phyloP scores from a whole-genome alignment of 345 rosid species.

The Sisymbrium irio region DNA sequence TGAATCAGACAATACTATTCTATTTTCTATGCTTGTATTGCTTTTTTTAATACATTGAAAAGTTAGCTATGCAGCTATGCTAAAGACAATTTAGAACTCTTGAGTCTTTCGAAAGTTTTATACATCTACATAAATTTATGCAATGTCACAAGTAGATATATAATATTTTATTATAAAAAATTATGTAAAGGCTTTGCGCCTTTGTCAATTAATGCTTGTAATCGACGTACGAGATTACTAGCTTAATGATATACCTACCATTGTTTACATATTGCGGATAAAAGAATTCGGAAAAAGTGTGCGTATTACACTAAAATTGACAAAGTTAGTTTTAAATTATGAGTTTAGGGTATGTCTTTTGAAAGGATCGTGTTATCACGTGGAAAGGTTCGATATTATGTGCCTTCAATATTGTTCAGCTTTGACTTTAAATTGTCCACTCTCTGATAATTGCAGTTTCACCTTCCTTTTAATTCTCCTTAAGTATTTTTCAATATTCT shows the following conservation, averaged over 20 bases:
- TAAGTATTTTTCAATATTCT: background rate
- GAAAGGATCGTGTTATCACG: slow-evolving; percentile 27
- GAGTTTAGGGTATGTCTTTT: slow-evolving; percentile 1
- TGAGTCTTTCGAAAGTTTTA: too few species aligned
- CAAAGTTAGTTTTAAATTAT: background rate
- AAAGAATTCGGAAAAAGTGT: background rate
- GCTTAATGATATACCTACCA: background rate
- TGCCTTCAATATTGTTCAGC: background rate
- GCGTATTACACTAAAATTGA: background rate
- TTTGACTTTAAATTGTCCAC: slow-evolving; percentile 27
- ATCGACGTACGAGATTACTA: background rate
- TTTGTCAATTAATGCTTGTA: background rate
- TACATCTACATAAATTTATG: background rate
- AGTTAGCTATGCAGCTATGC: too few species aligned
- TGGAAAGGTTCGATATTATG: slow-evolving; percentile 34
- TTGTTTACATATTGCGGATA: background rate
- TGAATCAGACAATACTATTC: too few species aligned
- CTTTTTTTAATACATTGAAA: too few species aligned
- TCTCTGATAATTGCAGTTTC: background rate
- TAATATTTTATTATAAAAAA: background rate
- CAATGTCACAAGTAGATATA: background rate
- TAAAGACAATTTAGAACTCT: too few species aligned
- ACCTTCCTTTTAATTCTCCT: background rate
- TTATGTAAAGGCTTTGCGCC: background rate
- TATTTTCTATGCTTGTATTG: too few species aligned